Conservation (phyloP, 768 basidiomycete genomes). For the Guyanaporus albipodus region DNA sequence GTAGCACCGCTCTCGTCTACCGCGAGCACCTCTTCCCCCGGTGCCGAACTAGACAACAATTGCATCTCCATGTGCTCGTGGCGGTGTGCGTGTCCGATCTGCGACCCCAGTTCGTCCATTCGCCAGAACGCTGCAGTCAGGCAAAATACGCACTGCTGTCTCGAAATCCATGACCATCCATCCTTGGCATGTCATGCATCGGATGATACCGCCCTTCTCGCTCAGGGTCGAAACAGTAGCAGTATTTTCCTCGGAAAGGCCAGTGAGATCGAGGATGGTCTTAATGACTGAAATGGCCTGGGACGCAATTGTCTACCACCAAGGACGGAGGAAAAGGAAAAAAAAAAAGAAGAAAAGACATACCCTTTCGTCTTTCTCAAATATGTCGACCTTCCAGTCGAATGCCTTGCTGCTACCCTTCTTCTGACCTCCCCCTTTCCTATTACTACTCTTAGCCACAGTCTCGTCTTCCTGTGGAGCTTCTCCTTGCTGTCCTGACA, state of each 20-base stretch:
- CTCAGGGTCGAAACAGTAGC: slow-evolving; percentile 19
- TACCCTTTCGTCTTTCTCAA: slow-evolving; percentile 60
- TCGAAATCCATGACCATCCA: slow-evolving; percentile 46
- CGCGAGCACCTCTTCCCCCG: too few species aligned
- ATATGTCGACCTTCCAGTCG: slow-evolving; percentile 48
- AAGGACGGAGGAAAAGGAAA: not conserved
- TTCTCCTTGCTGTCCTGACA: not conserved
- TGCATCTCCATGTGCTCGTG: slow-evolving; percentile 50
- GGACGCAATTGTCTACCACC: not conserved
- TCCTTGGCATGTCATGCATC: slow-evolving; percentile 49
- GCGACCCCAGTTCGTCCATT: not conserved
- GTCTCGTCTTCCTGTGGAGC: not conserved
- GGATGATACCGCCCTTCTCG: slow-evolving; percentile 31
- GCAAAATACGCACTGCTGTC: slow-evolving; percentile 39
- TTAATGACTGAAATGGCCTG: slow-evolving; percentile 48
- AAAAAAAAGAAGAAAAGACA: not conserved
- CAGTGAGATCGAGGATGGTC: slow-evolving; percentile 33
- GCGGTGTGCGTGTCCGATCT: slow-evolving; percentile 64
- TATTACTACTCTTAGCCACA: not conserved
- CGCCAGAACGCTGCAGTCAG: too few species aligned
- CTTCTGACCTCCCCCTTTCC: slow-evolving; percentile 21
- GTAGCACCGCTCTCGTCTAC: too few species aligned
- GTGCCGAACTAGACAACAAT: slow-evolving; percentile 13
- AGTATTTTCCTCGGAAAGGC: slow-evolving; percentile 32
- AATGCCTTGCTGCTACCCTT: slow-evolving; percentile 18